phyloP scores from a whole-genome alignment of 176 grass and related monocot genomes.

The Themeda triandra region DNA sequence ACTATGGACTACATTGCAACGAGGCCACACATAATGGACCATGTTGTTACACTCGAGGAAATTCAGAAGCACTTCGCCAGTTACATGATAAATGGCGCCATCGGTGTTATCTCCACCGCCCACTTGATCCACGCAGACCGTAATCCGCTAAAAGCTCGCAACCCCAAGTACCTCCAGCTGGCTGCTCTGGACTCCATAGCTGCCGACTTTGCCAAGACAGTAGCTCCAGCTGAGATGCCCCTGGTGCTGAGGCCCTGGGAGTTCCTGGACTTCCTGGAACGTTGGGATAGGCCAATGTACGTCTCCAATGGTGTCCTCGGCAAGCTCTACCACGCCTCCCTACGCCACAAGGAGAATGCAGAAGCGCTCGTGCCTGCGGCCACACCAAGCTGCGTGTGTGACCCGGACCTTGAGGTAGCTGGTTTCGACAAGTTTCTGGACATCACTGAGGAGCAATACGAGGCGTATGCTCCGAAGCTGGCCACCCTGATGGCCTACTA shows the following conservation, averaged over 20 bases:
- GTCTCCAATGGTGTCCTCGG: conserved; percentile 61
- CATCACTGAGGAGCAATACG: conserved; percentile 49
- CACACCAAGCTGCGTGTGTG: conserved; percentile 19
- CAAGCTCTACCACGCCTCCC: conserved; percentile 55
- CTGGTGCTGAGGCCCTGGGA: conserved; percentile 51
- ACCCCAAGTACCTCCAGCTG: conserved; percentile 64
- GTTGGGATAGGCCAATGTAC: conserved; percentile 65
- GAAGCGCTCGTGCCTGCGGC: background rate
- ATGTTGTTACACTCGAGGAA: conserved; percentile 94
- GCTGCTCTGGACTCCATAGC: conserved; percentile 88
- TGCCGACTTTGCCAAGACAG: conserved; percentile 87
- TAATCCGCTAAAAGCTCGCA: conserved; percentile 65
- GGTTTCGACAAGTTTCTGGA: conserved; percentile 60
- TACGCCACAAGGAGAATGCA: conserved; percentile 21
- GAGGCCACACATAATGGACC: conserved; percentile 71
- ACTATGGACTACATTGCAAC: conserved; percentile 90
- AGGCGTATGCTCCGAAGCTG: conserved; percentile 62
- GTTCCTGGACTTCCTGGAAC: conserved; percentile 91
- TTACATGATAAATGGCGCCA: conserved; percentile 82
- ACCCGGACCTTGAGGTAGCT: conserved; percentile 58
- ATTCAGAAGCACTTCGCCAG: conserved; percentile 88
- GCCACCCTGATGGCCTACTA: conserved; percentile 74
- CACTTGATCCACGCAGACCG: conserved; percentile 79
- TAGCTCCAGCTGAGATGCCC: conserved; percentile 81
- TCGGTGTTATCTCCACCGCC: conserved; percentile 72